Conservation (phyloP, 208 protist species). For the Leptomonas pyrrhocoris region DNA sequence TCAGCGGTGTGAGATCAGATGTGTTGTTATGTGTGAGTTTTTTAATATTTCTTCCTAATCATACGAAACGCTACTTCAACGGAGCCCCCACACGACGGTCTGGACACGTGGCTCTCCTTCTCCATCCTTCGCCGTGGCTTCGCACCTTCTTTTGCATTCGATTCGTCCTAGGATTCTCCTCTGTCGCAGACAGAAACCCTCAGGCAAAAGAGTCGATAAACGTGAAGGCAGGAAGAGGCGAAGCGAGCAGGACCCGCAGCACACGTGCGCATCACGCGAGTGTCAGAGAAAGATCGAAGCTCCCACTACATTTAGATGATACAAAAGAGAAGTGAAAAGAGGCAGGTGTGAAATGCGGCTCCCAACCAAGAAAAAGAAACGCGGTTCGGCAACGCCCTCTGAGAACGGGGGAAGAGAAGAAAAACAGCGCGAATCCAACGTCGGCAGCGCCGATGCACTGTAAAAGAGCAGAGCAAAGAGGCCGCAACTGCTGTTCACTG, state of each 20-base stretch:
- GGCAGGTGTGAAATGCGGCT: background rate
- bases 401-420: background rate
- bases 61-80: constrained; percentile 22
- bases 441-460: too few relatives aligned
- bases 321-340: constrained; percentile 6
- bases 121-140: background rate
- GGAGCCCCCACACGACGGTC: background rate
- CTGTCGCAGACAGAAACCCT: too few relatives aligned
- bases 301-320: constrained; percentile 9
- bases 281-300: background rate
- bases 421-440: too few relatives aligned
- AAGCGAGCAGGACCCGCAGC: background rate
- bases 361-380: constrained; percentile 13
- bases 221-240: background rate
- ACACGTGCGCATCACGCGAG: background rate
- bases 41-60: constrained; percentile 17
- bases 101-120: background rate
- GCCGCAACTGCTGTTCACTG: too few relatives aligned
- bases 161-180: too few relatives aligned
- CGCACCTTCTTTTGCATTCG: background rate
- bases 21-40: too few relatives aligned
- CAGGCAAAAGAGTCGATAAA: too few relatives aligned
- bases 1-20: too few relatives aligned
- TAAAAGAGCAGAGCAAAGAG: too few relatives aligned
- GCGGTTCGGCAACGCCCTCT: too few relatives aligned